Evolutionary conservation across 2,329 filamentous ascomycete species (phyloP).

Genomic region (Tothia fuscella): DNA sequence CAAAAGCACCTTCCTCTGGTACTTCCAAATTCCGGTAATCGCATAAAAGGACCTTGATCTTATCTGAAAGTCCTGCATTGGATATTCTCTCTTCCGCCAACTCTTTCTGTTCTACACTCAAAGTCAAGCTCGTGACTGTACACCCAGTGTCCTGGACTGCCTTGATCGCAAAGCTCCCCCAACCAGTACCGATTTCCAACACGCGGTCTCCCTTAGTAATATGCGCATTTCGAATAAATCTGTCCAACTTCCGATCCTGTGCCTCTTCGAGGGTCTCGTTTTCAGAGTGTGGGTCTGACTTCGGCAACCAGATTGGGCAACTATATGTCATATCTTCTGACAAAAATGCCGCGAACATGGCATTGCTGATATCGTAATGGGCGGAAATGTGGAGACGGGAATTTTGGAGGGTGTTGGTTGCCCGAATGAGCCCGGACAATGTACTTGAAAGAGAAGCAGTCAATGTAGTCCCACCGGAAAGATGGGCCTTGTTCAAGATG

Average conservation of each 20-base stretch:
- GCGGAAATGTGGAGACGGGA: constrained; percentile 53
- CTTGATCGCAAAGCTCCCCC: constrained; percentile 62
- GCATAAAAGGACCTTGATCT: constrained; percentile 52
- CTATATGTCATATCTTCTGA: constrained; percentile 69
- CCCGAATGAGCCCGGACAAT: constrained; percentile 41
- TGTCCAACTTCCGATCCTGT: constrained; percentile 53
- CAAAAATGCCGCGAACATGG: constrained; percentile 63
- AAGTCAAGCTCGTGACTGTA: constrained; percentile 54
- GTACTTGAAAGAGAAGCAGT: constrained; percentile 47
- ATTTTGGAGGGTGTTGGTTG: constrained; percentile 36
- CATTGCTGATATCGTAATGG: constrained; percentile 66
- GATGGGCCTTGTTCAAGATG: constrained; percentile 52
- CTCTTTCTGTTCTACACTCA: constrained; percentile 57
- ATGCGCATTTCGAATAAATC: constrained; percentile 52
- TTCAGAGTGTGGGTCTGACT: constrained; percentile 26
- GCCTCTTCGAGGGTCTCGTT: constrained; percentile 52
- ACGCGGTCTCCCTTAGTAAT: constrained; percentile 56
- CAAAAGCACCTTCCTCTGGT: constrained; percentile 42
- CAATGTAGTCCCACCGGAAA: constrained; percentile 53
- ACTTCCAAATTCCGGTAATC: constrained; percentile 54
- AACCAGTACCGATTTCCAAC: constrained; percentile 64
- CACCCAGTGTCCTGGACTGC: constrained; percentile 56
- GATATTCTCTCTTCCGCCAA: constrained; percentile 54
- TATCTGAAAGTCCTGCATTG: constrained; percentile 45
- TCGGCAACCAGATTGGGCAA: constrained; percentile 52